Evolutionary conservation across 1,284 basidiomycete genomes (phyloP), one percentile per base, ranked within the genome.

Genomic region (Coniferiporia weirii): DNA sequence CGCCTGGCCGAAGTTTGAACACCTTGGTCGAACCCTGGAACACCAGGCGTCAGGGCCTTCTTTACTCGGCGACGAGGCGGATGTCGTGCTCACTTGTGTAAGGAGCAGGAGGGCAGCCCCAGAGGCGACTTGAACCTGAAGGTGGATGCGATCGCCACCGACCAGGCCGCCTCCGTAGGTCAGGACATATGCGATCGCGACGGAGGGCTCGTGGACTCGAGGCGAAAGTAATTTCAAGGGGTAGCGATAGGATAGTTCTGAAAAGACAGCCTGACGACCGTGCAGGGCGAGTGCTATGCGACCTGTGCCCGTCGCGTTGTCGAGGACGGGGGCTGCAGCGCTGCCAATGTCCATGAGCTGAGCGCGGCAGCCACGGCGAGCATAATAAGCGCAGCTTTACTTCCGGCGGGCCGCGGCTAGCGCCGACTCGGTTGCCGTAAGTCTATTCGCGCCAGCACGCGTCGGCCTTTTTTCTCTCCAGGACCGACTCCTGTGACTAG

Each of bases 91-190:
- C 65, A 90, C 94, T 78, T 96, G 93, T 4, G 93, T 91, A 34
- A 95, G 73, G 36, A 95, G 67, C 9, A 93, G 75, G 1, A 95
- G 78, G 2, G 72, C 76, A 32, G 82, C 79, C 22, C 72, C 70
- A 55, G 73, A 67, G 19, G 83, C 82, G 0, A 97, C 80, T 48
- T 85, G 74, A 15, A 90, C 80, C 17, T 76, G 70, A 2, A 98
- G 72, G 50, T 80, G 72, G 43, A 97, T 77, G 43, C 76, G 72
- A 74, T 99, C 96, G 0, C 95, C 95, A 4, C 88, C 85, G 32
- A 99, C 92, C 4, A 98, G 80, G 0, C 96, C 96, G 12, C 96
- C 96, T 1, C 96, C 96, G 66, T 98, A 98, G 20, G 85, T 87
- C 55, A 98, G 74, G 32, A 93, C 76, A 68, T 98, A 98, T 19